phyloP scores from a whole-genome alignment of 2,329 filamentous ascomycete genomes.

The Arachnomyces sp. region DNA sequence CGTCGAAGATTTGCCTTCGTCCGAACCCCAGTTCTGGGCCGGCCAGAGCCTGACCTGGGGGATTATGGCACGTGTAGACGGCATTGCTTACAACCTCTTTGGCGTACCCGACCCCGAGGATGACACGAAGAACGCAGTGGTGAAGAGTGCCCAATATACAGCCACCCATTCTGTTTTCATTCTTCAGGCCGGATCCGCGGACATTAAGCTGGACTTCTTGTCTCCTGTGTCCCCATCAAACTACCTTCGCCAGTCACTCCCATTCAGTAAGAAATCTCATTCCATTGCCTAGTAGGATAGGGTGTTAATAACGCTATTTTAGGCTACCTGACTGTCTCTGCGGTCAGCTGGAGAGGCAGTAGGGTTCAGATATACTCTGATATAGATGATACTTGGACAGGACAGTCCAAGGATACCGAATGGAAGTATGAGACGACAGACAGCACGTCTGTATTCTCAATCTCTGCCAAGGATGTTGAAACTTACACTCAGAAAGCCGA shows the following conservation, averaged over 20 bases:
- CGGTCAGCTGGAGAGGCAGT: slow-evolving; percentile 16
- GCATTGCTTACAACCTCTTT: slow-evolving; percentile 35
- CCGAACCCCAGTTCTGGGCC: slow-evolving; percentile 37
- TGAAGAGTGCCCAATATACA: slow-evolving; percentile 31
- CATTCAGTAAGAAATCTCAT: slow-evolving; percentile 27
- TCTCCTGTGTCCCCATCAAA: slow-evolving; percentile 37
- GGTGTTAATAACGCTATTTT: slow-evolving; percentile 7
- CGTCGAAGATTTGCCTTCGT: slow-evolving; percentile 27
- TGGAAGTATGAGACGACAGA: slow-evolving; percentile 18
- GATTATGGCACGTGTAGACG: slow-evolving; percentile 35
- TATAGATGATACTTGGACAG: slow-evolving; percentile 39
- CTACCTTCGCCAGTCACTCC: slow-evolving; percentile 36
- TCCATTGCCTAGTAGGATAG: not conserved
- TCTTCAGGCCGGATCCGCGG: slow-evolving; percentile 28
- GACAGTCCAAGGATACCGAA: slow-evolving; percentile 19
- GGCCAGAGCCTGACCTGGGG: slow-evolving; percentile 36
- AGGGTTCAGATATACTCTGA: slow-evolving; percentile 35
- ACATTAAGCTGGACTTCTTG: slow-evolving; percentile 36
- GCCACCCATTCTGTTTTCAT: slow-evolving; percentile 35
- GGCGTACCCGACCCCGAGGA: slow-evolving; percentile 23
- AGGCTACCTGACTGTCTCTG: slow-evolving; percentile 35
- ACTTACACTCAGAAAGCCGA: slow-evolving; percentile 29
- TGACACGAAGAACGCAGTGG: slow-evolving; percentile 24
- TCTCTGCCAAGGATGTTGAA: slow-evolving; percentile 24
- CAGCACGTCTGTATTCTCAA: slow-evolving; percentile 23